Conservation (phyloP, 2,329 filamentous ascomycete species). For the Cercospora sp. region DNA sequence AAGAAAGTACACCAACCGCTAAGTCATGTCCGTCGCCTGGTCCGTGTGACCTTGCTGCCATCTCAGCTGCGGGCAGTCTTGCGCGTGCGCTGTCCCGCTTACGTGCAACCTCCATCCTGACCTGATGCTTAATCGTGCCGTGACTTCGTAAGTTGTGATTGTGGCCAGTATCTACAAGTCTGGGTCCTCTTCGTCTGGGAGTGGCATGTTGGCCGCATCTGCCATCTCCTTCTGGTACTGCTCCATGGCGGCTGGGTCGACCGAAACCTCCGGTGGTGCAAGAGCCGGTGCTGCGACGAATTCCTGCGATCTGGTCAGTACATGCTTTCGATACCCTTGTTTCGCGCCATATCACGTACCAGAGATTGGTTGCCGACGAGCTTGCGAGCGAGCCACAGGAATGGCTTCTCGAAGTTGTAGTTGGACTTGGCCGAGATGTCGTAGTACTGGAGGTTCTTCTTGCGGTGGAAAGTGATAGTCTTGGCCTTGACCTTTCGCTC, state of each 20-base stretch:
- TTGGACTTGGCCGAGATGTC: slow-evolving; percentile 99
- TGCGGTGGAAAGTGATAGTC: slow-evolving; percentile 99
- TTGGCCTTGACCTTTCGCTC: slow-evolving; percentile 99
- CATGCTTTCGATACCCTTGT: background rate
- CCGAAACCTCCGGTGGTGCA: slow-evolving; percentile 85
- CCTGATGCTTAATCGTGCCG: slow-evolving; percentile 23
- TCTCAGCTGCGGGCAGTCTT: slow-evolving; percentile 20
- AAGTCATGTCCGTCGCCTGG: slow-evolving; percentile 31
- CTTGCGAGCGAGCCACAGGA: slow-evolving; percentile 99
- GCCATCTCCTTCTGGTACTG: slow-evolving; percentile 89
- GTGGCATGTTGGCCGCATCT: slow-evolving; percentile 74
- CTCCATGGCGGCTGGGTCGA: slow-evolving; percentile 79
- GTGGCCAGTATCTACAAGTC: slow-evolving; percentile 48
- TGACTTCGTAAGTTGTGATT: slow-evolving; percentile 25
- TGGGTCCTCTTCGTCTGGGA: slow-evolving; percentile 91
- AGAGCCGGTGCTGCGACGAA: slow-evolving; percentile 95
- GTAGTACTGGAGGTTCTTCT: slow-evolving; percentile 99
- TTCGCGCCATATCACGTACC: slow-evolving; percentile 54
- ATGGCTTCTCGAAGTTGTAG: slow-evolving; percentile 99
- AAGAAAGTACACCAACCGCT: slow-evolving; percentile 34
- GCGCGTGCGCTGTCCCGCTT: slow-evolving; percentile 22
- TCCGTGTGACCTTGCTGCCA: slow-evolving; percentile 28
- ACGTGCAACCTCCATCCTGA: slow-evolving; percentile 22
- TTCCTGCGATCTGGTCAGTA: slow-evolving; percentile 60
- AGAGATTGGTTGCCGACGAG: slow-evolving; percentile 88